Base-by-base conservation (phyloP, 768 basidiomycete species). In the Aureoboletus auriporus region DNA sequence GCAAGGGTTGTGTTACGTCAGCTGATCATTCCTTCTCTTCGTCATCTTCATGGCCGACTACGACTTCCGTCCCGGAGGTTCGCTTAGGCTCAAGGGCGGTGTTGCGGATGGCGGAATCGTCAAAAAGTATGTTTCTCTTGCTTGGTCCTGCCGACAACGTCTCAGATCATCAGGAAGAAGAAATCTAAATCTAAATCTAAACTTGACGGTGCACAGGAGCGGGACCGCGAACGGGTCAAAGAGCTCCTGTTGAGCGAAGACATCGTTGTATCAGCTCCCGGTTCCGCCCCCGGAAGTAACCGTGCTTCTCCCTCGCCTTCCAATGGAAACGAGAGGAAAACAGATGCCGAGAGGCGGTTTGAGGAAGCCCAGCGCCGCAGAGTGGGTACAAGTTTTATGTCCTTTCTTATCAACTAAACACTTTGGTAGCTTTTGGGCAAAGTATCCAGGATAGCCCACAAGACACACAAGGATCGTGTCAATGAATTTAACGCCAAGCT, bases 381-480 rank as follows among this genome's bases (percentile, higher is more conserved):
- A 66, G 92, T 94, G 65, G 55, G 83, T 33, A 46, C 35, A 23
- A 11, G 38, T 20, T 12, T 44, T 16, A 16, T n/a, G 20, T 35
- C 36, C n/a, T 5, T 13, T 33, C 28, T n/a, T 26, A 35, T 26
- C 8, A 26, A 12, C 49, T 62, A 16, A 68, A 39, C 43, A 26
- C 16, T 44, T 33, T 42, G 12, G n/a, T 37, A 93, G 91, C 78
- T 93, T 39, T 77, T 78, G 20, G 79, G 83, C 51, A 82, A 80
- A 56, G 88, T 94, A 14, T 76, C 79, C 14, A 89, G 81, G 68
- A 61, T 89, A 60, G 92, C 93, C 0, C 73, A 73, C 59, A 90
- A 88, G 71, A 91, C 89, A 6, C 93, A 96, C 70, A 96, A 96
- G 70, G 93, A 96, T 52, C 84, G 93, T 37, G 93, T 96, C 33